Conservation (phyloP, 2,329 filamentous ascomycete genomes). For the Fusarium marasasianum region DNA sequence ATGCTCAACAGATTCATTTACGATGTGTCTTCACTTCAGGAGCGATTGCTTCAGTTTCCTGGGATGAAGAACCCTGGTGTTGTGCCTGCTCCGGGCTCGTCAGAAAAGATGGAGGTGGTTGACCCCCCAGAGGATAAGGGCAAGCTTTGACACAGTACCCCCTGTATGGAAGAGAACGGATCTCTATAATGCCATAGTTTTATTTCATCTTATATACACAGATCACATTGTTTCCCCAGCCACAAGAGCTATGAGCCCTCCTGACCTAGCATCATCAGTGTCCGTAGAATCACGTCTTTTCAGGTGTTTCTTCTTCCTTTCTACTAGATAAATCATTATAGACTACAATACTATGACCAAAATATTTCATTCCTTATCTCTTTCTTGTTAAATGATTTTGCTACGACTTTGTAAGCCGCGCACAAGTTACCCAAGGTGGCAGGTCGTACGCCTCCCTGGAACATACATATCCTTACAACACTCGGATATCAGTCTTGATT, state of each 20-base stretch:
- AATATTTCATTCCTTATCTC: not conserved
- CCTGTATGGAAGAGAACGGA: not conserved
- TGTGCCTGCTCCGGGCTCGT: too few relatives aligned
- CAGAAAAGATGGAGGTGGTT: not conserved
- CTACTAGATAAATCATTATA: not conserved
- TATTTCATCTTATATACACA: not conserved
- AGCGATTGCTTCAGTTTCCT: not conserved
- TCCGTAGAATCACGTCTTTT: not conserved
- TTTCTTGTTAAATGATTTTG: not conserved
- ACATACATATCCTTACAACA: not conserved
- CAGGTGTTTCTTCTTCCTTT: not conserved
- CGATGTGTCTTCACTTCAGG: conserved; percentile 15
- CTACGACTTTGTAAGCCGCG: not conserved
- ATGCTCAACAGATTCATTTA: conserved; percentile 22
- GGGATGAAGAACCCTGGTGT: accelerated
- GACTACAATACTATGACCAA: not conserved
- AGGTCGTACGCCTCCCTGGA: not conserved
- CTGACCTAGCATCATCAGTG: not conserved
- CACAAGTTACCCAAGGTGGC: not conserved
- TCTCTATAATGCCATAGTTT: not conserved
- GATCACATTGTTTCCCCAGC: not conserved
- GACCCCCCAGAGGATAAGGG: not conserved
- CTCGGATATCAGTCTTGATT: not conserved
- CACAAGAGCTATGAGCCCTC: too few relatives aligned
- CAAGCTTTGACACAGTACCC: not conserved